Evolutionary conservation across 495 filamentous ascomycete genomes (phyloP), one percentile per base, ranked within the genome.

Genomic region (Lasiosphaeris hirsuta): DNA sequence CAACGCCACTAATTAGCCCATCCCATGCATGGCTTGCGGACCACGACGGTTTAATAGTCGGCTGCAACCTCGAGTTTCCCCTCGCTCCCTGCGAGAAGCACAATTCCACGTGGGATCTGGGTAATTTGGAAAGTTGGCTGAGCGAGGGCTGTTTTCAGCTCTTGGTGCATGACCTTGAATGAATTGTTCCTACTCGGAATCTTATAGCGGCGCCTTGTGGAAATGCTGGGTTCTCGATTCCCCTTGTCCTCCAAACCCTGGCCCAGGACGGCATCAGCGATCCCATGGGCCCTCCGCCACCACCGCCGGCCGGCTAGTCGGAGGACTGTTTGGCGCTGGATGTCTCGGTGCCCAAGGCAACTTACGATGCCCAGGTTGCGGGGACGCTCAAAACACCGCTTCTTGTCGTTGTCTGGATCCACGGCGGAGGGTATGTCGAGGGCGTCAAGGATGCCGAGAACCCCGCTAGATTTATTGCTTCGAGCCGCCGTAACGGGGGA

Each of bases 381-480:
- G 33, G 36, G 30, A 53, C 40, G 17, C 23, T 15, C 33, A 42
- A 11, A 37, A 61, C 15, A 19, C 40, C 18, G 1, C 18, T 56
- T 11, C 59, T 53, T 8, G 59, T 61, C 0, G 18, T 61, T 13
- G 40, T 61, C 6, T 61, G 59, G 59, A 61, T 61, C 19, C 59
- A 61, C n/a, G 59, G 59, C 15, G 59, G 59, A 9, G 59, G 47
- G n/a, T 61, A 42, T 36, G 40, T 54, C 1, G 34, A 19, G 1
- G 59, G 59, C 2, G 15, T 3, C 53, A 61, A 61, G 54, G 40
- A 51, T 11, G 53, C 38, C 0, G 23, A 14, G 13, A 52, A 61
- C 36, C 59, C 59, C 13, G 47, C 59, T 18, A 47, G 54, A 2
- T 39, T 61, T 9, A 57, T 61, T 17, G 33, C 23, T 11, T 34